Evolutionary conservation across 495 filamentous ascomycete species (phyloP).

Genomic region (Penicillium paxilli): DNA sequence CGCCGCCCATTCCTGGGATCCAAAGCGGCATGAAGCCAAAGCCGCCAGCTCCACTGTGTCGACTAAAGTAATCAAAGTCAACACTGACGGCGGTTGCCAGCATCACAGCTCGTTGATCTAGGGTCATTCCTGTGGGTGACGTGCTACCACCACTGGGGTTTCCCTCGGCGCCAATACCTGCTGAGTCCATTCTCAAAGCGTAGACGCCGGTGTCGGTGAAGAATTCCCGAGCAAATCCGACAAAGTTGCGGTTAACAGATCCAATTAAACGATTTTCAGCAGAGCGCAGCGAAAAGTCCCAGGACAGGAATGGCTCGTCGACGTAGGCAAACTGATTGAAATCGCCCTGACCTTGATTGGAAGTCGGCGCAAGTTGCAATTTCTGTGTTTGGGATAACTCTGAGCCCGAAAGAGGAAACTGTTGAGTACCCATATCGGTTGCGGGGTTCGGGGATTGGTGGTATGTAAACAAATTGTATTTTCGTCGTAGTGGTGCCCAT

Average conservation of each 20-base stretch:
- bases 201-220: constrained; percentile 75
- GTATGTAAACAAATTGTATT: constrained; percentile 67
- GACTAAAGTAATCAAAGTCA: constrained; percentile 74
- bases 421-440: constrained; percentile 37
- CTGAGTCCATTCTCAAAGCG: constrained; percentile 67
- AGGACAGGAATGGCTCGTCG: constrained; percentile 56
- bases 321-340: constrained; percentile 66
- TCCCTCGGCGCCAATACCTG: constrained; percentile 41
- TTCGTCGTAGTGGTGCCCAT: constrained; percentile 65
- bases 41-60: constrained; percentile 51
- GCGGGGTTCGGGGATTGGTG: constrained; percentile 34
- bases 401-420: constrained; percentile 43
- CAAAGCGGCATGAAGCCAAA: constrained; percentile 59
- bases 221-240: constrained; percentile 67
- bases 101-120: constrained; percentile 73
- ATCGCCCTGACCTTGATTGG: constrained; percentile 37
- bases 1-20: constrained; percentile 56
- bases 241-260: constrained; percentile 68
- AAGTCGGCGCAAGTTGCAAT: constrained; percentile 36
- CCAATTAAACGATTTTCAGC: constrained; percentile 51
- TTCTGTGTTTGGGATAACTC: constrained; percentile 51
- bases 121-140: constrained; percentile 58
- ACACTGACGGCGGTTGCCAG: constrained; percentile 69
- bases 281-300: constrained; percentile 58
- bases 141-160: constrained; percentile 19